A percentile compares a stretch with the other conserved stretches of the same genome.
These are phyloP conservation scores for Helotiales sp. DNA, from an alignment of 2,329 filamentous ascomycete species.

Conservation along the genomic window DNA sequence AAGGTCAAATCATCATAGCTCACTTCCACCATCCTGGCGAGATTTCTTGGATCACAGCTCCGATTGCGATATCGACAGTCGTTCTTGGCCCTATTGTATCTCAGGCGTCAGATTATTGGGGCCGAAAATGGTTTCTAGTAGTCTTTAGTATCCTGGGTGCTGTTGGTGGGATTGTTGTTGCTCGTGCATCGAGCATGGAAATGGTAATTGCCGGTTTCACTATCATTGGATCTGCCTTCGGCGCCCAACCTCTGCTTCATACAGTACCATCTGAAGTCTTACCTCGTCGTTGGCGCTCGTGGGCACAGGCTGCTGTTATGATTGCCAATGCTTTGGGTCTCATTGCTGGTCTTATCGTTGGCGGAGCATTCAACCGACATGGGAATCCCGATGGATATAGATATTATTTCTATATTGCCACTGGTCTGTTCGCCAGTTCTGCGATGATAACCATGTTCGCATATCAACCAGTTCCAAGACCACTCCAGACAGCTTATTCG, in stretches of 20 bases:
- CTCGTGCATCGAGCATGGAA: conserved; percentile 36
- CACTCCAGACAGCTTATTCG: conserved; percentile 30
- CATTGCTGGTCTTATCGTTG: conserved; percentile 37
- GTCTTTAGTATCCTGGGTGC: conserved; percentile 36
- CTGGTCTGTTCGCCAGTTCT: conserved; percentile 33
- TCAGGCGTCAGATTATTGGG: conserved; percentile 44
- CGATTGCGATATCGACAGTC: conserved; percentile 40
- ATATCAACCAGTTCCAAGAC: conserved; percentile 37
- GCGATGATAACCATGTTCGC: conserved; percentile 31
- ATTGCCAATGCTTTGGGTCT: conserved; percentile 30
- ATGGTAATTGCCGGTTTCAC: conserved; percentile 40
- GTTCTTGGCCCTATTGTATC: conserved; percentile 41
- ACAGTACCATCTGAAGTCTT: conserved; percentile 42
- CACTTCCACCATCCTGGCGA: conserved; percentile 3
- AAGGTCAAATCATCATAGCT: not conserved
- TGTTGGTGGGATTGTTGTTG: conserved; percentile 39
- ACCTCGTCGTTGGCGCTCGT: conserved; percentile 38
- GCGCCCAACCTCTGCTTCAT: conserved; percentile 41
- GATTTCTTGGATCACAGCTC: conserved; percentile 36
- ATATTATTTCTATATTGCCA: conserved; percentile 39
- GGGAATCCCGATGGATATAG: conserved; percentile 37
- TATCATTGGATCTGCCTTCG: conserved; percentile 39
- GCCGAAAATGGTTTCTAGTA: conserved; percentile 42
- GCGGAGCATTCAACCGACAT: conserved; percentile 36
- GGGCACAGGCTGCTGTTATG: conserved; percentile 36